Evolutionary conservation across 2,329 filamentous ascomycete genomes (phyloP), one percentile per base, ranked within the genome.

Genomic region (Colletotrichum scovillei): DNA sequence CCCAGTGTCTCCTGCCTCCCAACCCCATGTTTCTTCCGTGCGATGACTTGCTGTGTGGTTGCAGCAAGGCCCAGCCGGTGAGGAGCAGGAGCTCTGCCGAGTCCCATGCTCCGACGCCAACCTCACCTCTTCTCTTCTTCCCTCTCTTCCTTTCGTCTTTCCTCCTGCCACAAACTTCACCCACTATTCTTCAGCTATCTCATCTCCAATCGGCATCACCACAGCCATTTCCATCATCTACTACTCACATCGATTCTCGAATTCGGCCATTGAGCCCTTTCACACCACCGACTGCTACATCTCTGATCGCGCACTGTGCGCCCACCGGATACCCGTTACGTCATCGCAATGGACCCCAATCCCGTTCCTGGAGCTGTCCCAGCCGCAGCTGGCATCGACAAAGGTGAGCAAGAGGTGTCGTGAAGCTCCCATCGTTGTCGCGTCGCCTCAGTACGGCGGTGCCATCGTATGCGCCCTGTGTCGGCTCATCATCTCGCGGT

Each of bases 291-390:
- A 60, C 24, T 58, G 35, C 67, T 9, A 57, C 56, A 46, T 67
- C 19, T 30, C 24, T 16, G 28, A 49, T 53, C 46, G 56, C 63
- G 63, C 64, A 74, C 70, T 74, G 64, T 75, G 70, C 70, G 71
- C 62, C 49, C 16, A 26, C 32, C 14, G 52, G 30, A 72, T 6
- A 62, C 49, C 26, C 24, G 35, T 78, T 80, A 81, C 80, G 80
- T 81, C 80, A 82, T 81, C 79, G 78, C 77, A 69, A 82, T 82
- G 80, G 78, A 80, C 64, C 77, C 79, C 72, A 79, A 55, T 76
- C 72, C 74, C 56, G 69, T 49, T 35, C 53, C 68, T 63, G 72
- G 62, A 73, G 57, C 72, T 69, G 65, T 60, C 35, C 76, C 67
- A 69, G 75, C 75, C 74, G 76, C 77, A 60, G 73, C 56, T 49